Percentiles rank a stretch among this genome's conserved stretches.
These are phyloP conservation scores for Phaeoacremonium minimum DNA, from an alignment of 2,329 filamentous ascomycete species.

Conservation along the genomic window DNA sequence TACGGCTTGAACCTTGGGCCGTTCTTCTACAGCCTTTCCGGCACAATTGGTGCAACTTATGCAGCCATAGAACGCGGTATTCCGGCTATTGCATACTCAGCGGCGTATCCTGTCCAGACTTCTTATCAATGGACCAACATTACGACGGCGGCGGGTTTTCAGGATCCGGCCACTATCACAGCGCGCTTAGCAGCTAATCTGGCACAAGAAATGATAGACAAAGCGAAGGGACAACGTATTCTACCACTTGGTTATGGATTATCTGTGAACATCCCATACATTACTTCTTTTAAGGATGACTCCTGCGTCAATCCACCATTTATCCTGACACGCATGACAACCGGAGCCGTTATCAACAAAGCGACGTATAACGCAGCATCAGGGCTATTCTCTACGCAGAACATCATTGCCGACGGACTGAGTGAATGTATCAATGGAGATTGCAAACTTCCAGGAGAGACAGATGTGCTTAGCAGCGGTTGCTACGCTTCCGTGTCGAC, in stretches of 20 bases:
- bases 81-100: conserved; percentile 44
- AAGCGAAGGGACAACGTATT: conserved; percentile 8
- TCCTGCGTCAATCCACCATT: conserved; percentile 16
- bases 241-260: conserved; percentile 17
- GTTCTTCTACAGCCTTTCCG: conserved; percentile 47
- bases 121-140: conserved; percentile 36
- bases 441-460: conserved; percentile 10
- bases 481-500: background rate
- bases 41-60: conserved; percentile 46
- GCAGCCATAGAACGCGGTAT: conserved; percentile 42
- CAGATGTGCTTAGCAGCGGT: background rate
- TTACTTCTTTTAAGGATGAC: conserved; percentile 11
- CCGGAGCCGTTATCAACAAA: conserved; percentile 6
- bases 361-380: conserved; percentile 10
- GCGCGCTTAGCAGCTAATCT: conserved; percentile 12
- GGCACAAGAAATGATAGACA: conserved; percentile 14
- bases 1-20: conserved; percentile 48
- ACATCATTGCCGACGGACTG: conserved; percentile 3
- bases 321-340: conserved; percentile 11
- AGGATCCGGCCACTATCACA: conserved; percentile 16
- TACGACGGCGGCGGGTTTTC: conserved; percentile 7
- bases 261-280: conserved; percentile 16
- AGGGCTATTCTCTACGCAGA: conserved; percentile 10
- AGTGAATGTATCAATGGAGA: conserved; percentile 10
- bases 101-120: conserved; percentile 28